Evolutionary conservation across 2,329 filamentous ascomycete genomes (phyloP).

Genomic region (Aurifilum marmelostoma): DNA sequence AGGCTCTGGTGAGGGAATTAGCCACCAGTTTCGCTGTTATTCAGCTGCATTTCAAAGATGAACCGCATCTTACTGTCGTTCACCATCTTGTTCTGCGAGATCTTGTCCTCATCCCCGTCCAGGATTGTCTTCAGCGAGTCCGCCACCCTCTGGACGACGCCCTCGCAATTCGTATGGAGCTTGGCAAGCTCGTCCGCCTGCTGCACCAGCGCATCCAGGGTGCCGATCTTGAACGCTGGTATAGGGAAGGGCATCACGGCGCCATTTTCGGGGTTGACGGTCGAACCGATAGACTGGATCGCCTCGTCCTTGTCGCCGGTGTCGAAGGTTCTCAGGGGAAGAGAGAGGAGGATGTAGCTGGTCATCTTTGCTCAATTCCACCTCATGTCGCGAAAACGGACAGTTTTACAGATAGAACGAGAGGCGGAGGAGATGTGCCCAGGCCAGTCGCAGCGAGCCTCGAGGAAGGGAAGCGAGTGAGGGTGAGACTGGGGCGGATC

Average conservation of each 20-base stretch:
- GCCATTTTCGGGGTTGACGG: slow-evolving; percentile 74
- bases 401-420: not conserved
- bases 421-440: not conserved
- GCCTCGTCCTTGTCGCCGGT: slow-evolving; percentile 81
- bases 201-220: slow-evolving; percentile 90
- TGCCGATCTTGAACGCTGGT: slow-evolving; percentile 97
- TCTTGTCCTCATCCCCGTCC: slow-evolving; percentile 81
- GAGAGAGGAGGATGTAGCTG: slow-evolving; percentile 86
- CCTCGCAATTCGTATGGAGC: slow-evolving; percentile 78
- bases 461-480: slow-evolving; percentile 1
- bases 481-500: not conserved
- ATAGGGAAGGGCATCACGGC: slow-evolving; percentile 77
- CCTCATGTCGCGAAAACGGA: slow-evolving; percentile 29
- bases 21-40: slow-evolving; percentile 1
- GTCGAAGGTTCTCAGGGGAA: slow-evolving; percentile 85
- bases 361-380: slow-evolving; percentile 43
- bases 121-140: slow-evolving; percentile 84
- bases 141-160: slow-evolving; percentile 83
- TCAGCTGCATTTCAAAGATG: not conserved
- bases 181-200: slow-evolving; percentile 95
- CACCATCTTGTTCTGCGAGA: slow-evolving; percentile 86
- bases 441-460: slow-evolving; percentile 6
- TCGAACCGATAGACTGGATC: slow-evolving; percentile 72
- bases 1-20: slow-evolving; percentile 66
- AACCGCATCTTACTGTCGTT: slow-evolving; percentile 76